Evolutionary conservation across 2,329 filamentous ascomycete species (phyloP).

Genomic region (Talaromyces rugulosus): DNA sequence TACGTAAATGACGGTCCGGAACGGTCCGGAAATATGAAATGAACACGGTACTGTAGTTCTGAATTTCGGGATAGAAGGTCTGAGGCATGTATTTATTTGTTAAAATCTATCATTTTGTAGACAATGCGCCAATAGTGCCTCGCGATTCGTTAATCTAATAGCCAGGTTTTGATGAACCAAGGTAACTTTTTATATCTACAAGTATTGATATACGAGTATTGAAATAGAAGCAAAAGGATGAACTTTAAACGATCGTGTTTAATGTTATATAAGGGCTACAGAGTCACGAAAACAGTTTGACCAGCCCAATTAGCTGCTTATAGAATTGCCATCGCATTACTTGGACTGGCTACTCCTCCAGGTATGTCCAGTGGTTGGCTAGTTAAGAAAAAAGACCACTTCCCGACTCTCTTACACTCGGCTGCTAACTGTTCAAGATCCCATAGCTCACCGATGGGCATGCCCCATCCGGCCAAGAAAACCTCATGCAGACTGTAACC

Average conservation of each 20-base stretch:
- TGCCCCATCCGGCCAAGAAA: conserved; percentile 1
- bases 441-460: conserved; percentile 3
- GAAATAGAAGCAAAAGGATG: too few relatives aligned
- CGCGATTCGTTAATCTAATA: too few relatives aligned
- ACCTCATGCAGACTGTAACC: neutral
- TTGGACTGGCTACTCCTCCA: conserved; percentile 5
- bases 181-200: too few relatives aligned
- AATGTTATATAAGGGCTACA: too few relatives aligned
- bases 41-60: neutral
- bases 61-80: too few relatives aligned
- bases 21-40: neutral
- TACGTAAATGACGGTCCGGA: neutral
- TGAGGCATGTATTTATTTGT: too few relatives aligned
- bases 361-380: neutral
- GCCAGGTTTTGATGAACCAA: too few relatives aligned
- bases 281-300: too few relatives aligned
- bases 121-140: too few relatives aligned
- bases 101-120: too few relatives aligned
- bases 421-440: neutral
- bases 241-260: too few relatives aligned
- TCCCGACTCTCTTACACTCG: neutral
- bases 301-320: neutral
- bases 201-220: too few relatives aligned
- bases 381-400: conserved; percentile 1
- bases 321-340: neutral